Evolutionary conservation across 805 yeast species (phyloP).

Genomic region (Schwanniomyces sp.): DNA sequence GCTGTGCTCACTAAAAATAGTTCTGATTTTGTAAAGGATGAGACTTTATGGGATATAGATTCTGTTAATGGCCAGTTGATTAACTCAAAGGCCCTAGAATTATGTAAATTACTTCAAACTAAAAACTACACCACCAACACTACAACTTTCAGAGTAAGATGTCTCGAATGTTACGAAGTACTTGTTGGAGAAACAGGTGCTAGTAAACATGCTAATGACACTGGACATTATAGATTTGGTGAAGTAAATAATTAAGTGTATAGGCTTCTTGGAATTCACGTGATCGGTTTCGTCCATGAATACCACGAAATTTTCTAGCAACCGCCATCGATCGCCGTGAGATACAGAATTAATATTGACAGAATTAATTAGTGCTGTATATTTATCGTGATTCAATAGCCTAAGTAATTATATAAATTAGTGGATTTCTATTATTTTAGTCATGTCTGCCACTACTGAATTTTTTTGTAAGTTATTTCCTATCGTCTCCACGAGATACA

Average conservation of each 20-base stretch:
- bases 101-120: slow-evolving; percentile 47
- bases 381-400: slow-evolving; percentile 1
- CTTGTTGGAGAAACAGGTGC: slow-evolving; percentile 67
- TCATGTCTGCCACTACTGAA: slow-evolving; percentile 37
- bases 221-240: slow-evolving; percentile 64
- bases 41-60: slow-evolving; percentile 41
- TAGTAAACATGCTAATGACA: slow-evolving; percentile 58
- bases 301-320: neutral
- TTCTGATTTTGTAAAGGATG: slow-evolving; percentile 30
- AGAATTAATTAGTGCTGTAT: neutral
- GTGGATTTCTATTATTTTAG: neutral
- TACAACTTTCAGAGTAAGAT: slow-evolving; percentile 53
- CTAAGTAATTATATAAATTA: neutral
- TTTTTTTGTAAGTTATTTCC: slow-evolving; percentile 34
- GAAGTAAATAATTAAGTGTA: slow-evolving; percentile 36
- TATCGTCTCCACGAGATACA: neutral
- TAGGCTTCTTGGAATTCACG: neutral
- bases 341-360: neutral
- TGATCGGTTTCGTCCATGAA: slow-evolving; percentile 1
- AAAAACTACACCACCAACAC: slow-evolving; percentile 67
- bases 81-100: slow-evolving; percentile 31
- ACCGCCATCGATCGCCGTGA: slow-evolving; percentile 3
- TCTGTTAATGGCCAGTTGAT: slow-evolving; percentile 31
- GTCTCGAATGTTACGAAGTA: slow-evolving; percentile 52
- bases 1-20: slow-evolving; percentile 12